phyloP scores from a whole-genome alignment of 352 stramenopile genomes.

The Blastocystis hominis region DNA sequence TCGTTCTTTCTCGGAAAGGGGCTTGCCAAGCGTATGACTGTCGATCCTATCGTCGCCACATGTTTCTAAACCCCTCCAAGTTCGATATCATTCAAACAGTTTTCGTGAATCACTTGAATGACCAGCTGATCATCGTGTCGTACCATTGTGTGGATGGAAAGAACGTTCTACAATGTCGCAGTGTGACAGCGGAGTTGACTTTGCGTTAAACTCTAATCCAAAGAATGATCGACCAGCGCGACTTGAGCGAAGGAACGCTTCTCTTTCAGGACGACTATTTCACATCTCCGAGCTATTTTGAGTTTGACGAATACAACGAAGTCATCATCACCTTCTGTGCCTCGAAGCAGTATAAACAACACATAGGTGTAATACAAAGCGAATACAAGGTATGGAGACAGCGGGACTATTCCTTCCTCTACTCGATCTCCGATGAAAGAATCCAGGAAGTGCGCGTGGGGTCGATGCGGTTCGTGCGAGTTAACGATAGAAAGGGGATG shows the following conservation, averaged over 20 bases:
- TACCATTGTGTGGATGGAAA: background rate
- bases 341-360: background rate
- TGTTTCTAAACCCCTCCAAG: constrained; percentile 46
- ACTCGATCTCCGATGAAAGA: background rate
- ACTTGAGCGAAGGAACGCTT: background rate
- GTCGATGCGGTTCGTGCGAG: background rate
- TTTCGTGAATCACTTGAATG: constrained; percentile 33
- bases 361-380: background rate
- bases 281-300: constrained; percentile 19
- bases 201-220: background rate
- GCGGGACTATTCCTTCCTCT: constrained; percentile 8
- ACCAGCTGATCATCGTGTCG: constrained; percentile 4
- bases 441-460: constrained; percentile 2
- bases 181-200: background rate
- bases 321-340: constrained; percentile 42
- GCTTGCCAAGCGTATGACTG: background rate
- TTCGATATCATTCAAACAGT: constrained; percentile 30
- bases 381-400: constrained; percentile 39
- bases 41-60: background rate
- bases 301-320: constrained; percentile 32
- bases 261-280: constrained; percentile 13
- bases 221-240: background rate
- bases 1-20: constrained; percentile 1
- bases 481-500: background rate
- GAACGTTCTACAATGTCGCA: constrained; percentile 37